Evolutionary conservation across 768 basidiomycete species (phyloP).

Genomic region (Phlegmacium glaucopus): DNA sequence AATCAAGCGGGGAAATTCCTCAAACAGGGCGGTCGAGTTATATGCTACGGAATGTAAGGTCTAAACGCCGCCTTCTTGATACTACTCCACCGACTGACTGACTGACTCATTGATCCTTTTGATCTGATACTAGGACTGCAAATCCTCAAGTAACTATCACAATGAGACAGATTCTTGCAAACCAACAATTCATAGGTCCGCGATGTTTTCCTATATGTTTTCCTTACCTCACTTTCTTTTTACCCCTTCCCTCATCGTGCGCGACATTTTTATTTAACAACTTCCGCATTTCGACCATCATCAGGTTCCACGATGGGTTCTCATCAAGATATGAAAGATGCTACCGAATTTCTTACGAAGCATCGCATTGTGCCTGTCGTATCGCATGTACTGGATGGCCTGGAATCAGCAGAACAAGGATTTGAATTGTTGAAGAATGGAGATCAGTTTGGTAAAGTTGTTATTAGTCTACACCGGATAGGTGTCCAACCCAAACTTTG

Average conservation of each 20-base stretch:
- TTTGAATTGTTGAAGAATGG: constrained; percentile 65
- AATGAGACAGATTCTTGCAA: constrained; percentile 76
- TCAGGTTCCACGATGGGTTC: constrained; percentile 88
- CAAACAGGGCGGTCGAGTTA: constrained; percentile 53
- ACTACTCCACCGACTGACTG: no score
- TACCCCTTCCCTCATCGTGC: neutral
- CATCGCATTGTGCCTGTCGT: constrained; percentile 70
- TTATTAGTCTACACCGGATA: constrained; percentile 42
- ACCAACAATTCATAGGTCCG: constrained; percentile 74
- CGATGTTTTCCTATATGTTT: no score
- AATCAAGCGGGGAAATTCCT: constrained; percentile 44
- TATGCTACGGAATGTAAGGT: constrained; percentile 63
- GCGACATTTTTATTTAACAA: neutral
- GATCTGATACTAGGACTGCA: constrained; percentile 54
- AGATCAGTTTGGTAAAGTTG: constrained; percentile 77
- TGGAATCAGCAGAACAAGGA: constrained; percentile 63
- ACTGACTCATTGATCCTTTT: constrained; percentile 8
- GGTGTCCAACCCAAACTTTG: neutral
- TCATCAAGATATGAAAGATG: constrained; percentile 64
- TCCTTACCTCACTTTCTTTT: no score
- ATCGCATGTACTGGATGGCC: constrained; percentile 64
- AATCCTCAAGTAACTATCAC: constrained; percentile 58
- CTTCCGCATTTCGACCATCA: neutral
- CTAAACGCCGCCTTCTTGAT: constrained; percentile 1
- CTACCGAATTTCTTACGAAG: constrained; percentile 64